Conservation (phyloP, 768 basidiomycete species). For the Macrolepiota albuminosa region DNA sequence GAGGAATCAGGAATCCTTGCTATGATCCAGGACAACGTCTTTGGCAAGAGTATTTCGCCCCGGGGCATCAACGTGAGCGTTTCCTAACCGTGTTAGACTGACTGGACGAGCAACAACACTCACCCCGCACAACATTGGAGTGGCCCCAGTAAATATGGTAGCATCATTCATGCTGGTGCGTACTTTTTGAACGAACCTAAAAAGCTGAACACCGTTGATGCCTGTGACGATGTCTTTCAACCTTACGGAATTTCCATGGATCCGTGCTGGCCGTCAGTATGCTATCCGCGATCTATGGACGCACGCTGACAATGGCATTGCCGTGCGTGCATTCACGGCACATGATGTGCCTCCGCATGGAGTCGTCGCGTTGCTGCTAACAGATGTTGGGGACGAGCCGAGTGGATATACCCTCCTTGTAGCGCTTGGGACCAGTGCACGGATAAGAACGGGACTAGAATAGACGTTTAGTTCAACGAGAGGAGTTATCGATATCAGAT, state of each 20-base stretch:
- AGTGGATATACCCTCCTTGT: slow-evolving; percentile 51
- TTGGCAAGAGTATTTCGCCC: slow-evolving; percentile 58
- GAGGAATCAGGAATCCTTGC: slow-evolving; percentile 61
- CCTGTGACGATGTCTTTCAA: slow-evolving; percentile 51
- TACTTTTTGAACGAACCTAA: background rate
- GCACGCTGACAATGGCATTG: slow-evolving; percentile 67
- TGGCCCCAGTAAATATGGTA: slow-evolving; percentile 53
- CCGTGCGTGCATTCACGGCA: slow-evolving; percentile 52
- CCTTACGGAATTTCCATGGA: slow-evolving; percentile 61
- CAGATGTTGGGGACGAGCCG: slow-evolving; percentile 66
- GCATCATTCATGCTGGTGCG: slow-evolving; percentile 64
- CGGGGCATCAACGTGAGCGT: slow-evolving; percentile 59
- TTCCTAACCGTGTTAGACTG: slow-evolving; percentile 19
- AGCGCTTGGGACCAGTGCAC: slow-evolving; percentile 55
- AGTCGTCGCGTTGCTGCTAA: slow-evolving; percentile 60
- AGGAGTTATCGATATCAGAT: background rate
- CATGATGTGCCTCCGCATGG: slow-evolving; percentile 59
- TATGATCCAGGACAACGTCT: slow-evolving; percentile 63
- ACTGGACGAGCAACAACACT: slow-evolving; percentile 34
- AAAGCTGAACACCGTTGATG: slow-evolving; percentile 51
- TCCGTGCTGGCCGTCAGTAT: slow-evolving; percentile 58
- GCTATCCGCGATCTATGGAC: slow-evolving; percentile 68
- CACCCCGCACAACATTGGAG: slow-evolving; percentile 67
- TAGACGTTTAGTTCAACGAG: background rate
- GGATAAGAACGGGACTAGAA: slow-evolving; percentile 47